Evolutionary conservation across 768 basidiomycete species (phyloP).

Genomic region (Calocera viscosa): DNA sequence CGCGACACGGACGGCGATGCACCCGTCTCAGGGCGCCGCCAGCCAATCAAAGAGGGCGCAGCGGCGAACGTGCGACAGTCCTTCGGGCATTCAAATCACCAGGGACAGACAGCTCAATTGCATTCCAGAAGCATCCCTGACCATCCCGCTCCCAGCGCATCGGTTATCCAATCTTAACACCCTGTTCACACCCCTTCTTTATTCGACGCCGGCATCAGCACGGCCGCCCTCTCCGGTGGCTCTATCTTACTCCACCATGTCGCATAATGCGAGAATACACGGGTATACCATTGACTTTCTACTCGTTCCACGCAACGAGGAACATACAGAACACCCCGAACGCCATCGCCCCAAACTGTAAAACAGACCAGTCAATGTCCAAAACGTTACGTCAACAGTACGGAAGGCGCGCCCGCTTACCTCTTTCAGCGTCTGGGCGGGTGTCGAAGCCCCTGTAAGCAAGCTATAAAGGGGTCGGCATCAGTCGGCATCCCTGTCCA

Average conservation of each 20-base stretch:
- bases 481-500: background rate
- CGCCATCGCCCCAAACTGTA: slow-evolving; percentile 80
- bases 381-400: background rate
- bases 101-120: too few species aligned
- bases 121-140: too few species aligned
- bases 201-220: background rate
- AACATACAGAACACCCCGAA: slow-evolving; percentile 89
- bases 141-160: too few species aligned
- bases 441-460: slow-evolving; percentile 77
- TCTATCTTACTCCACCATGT: background rate
- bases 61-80: too few species aligned
- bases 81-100: too few species aligned
- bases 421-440: slow-evolving; percentile 81
- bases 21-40: too few species aligned
- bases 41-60: too few species aligned
- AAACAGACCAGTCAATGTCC: slow-evolving; percentile 15
- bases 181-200: background rate
- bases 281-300: background rate
- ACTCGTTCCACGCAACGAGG: slow-evolving; percentile 53
- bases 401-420: slow-evolving; percentile 30
- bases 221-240: background rate
- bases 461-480: slow-evolving; percentile 35
- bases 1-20: too few species aligned
- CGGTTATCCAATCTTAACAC: too few species aligned
- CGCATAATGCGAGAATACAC: background rate